Evolutionary conservation across 768 basidiomycete species (phyloP), one percentile per base, ranked within the genome.

Genomic region (Saitozyma sp.): DNA sequence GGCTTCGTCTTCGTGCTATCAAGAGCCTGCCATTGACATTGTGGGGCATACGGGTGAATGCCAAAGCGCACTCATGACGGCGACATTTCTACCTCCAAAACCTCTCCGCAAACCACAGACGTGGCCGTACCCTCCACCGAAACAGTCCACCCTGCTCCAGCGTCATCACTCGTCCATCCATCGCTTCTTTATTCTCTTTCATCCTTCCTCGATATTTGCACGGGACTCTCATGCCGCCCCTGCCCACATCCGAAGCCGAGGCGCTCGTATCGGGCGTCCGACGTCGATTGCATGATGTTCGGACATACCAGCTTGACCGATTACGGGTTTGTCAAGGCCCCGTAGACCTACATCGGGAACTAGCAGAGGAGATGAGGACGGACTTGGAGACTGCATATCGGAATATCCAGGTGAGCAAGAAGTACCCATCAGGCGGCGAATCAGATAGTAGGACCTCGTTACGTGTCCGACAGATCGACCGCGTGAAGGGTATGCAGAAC

Each of bases 301-400:
- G 82, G 3, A 82, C 86, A 10, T 86, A 86, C 68, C 89, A 92
- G 77, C 83, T 96, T 41, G 89, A 91, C 1, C 85, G 89, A 2
- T 82, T 96, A 54, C 82, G 84, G 9, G 72, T 81, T 56, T 94
- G 90, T 76, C 81, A 79, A 9, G 91, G 89, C 0, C 88, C 92
- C 0, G 80, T 90, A 9, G 76, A 83, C 0, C 73, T 85, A 3
- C 92, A 95, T 69, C 88, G 92, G 73, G 84, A 86, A 53, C 82
- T 88, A 57, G 86, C 87, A 0, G 86, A 85, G 5, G 91, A 92
- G 73, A 78, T 93, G 61, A 82, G 90, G 39, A 88, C 88, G 57
- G 92, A 93, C 71, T 79, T 92, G 16, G 87, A 87, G 43, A 71
- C 80, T 0, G 83, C 89, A 19, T 81, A 83, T 8, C 82, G 83